These are phyloP conservation scores for Yueomyces sp. DNA, from an alignment of 1,139 yeast genomes.

Conservation along the genomic window DNA sequence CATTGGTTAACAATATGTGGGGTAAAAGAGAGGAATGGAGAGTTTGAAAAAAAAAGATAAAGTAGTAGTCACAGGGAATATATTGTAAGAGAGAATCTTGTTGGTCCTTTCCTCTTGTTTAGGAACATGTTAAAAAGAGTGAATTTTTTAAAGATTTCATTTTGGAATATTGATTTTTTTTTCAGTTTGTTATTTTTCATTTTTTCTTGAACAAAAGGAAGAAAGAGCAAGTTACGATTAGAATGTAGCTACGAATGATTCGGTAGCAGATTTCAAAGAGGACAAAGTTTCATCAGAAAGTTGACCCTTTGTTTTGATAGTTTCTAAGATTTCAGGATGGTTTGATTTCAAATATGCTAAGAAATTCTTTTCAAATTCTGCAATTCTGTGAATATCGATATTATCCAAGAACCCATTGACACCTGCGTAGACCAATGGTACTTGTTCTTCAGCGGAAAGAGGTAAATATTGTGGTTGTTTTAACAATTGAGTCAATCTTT, in stretches of 20 bases:
- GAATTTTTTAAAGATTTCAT: no score
- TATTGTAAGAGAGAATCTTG: no score
- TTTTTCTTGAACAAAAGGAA: no score
- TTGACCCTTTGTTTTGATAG: constrained; percentile 84
- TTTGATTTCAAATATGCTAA: constrained; percentile 81
- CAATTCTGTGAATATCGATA: constrained; percentile 75
- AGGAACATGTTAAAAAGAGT: no score
- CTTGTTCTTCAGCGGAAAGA: constrained; percentile 97
- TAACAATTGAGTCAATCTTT: constrained; percentile 97
- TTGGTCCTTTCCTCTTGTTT: no score
- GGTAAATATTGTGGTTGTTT: constrained; percentile 97
- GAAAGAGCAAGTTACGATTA: constrained; percentile 17
- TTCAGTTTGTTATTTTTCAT: no score
- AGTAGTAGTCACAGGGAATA: no score
- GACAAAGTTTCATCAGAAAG: constrained; percentile 79
- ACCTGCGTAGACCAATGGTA: constrained; percentile 97
- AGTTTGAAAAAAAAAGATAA: no score
- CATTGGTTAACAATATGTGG: no score
- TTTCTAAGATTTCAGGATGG: constrained; percentile 70
- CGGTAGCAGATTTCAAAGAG: constrained; percentile 81
- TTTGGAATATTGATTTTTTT: no score
- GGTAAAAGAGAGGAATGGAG: no score
- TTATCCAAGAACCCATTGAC: constrained; percentile 97
- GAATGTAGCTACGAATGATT: constrained; percentile 84
- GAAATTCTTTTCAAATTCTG: constrained; percentile 88